These are phyloP conservation scores for Anastatica hierochuntica DNA, from an alignment of 345 rosid species.

Conservation along the genomic window DNA sequence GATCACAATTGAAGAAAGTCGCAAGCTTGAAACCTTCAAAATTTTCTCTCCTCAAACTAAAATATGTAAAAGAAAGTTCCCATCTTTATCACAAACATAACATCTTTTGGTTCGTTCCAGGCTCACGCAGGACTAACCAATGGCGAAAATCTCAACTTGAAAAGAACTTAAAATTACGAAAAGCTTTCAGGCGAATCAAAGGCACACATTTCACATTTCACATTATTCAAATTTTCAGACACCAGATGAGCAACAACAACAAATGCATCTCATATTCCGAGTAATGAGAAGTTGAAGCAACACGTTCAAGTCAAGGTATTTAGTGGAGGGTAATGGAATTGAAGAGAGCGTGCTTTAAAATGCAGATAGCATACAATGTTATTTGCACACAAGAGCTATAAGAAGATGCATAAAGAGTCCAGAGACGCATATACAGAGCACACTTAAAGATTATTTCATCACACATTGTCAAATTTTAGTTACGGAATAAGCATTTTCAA, in stretches of 20 bases:
- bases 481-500: too few species aligned
- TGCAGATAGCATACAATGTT: conserved; percentile 81
- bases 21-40: conserved; percentile 53
- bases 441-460: too few species aligned
- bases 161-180: conserved; percentile 43
- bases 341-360: conserved; percentile 69
- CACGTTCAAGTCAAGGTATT: conserved; percentile 73
- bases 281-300: conserved; percentile 43
- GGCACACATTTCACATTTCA: conserved; percentile 46
- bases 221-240: conserved; percentile 56
- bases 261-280: conserved; percentile 14
- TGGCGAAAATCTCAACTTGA: conserved; percentile 59
- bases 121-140: conserved; percentile 59
- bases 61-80: neutral
- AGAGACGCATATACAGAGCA: conserved; percentile 31
- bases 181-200: conserved; percentile 58
- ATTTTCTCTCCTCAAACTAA: conserved; percentile 47
- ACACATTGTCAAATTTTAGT: too few species aligned
- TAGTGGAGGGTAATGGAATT: conserved; percentile 74
- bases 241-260: conserved; percentile 17
- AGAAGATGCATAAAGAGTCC: too few species aligned
- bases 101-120: conserved; percentile 21
- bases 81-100: neutral
- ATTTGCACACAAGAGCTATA: conserved; percentile 48
- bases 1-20: conserved; percentile 41